Evolutionary conservation across 192 early-diverging fungal genomes (phyloP), one percentile per base, ranked within the genome.

Genomic region (Geosiphon pyriformis): DNA sequence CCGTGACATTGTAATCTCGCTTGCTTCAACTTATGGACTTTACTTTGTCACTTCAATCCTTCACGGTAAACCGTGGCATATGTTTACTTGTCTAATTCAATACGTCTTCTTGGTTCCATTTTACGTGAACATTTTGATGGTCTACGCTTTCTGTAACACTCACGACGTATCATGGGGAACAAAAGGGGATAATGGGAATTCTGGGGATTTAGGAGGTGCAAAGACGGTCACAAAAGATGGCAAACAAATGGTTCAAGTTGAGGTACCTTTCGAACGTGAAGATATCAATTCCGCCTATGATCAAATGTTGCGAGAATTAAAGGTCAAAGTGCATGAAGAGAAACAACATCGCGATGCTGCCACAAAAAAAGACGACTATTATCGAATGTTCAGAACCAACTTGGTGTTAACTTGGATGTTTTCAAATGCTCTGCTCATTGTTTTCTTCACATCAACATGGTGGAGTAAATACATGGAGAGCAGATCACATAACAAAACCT

Each of bases 91-190:
- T 34, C 87, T 96, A 61, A 7, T 93, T n/a, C 88, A 95, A 75
- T 96, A 96, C 80, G 77, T 92, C 72, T 74, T 93, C 67, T 83
- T 93, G 61, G 74, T 93, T 72, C 94, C 94, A 25, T 86, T 88
- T 46, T 96, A 90, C 57, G 80, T 91, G 70, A 96, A 95, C 80
- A 94, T 96, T 72, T 76, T 96, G 46, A 92, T 87, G 86, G 88
- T 95, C 25, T 95, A 94, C 53, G 90, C 94, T 2, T 95, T 94
- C 80, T 92, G 90, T 70, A 96, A 96, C 84, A 88, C 92, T 0
- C 93, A 95, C 81, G 94, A 95, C 71, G 91, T 96, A 60, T 90
- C 90, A 1, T 96, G 93, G 94, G 94, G 93, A 58, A 95, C 93
- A 27, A 95, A 95, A 79, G 90, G 93, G 68, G 90, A 91, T 77